Evolutionary conservation across 495 filamentous ascomycete species (phyloP), one percentile per base, ranked within the genome.

Genomic region (Cryomyces minteri): DNA sequence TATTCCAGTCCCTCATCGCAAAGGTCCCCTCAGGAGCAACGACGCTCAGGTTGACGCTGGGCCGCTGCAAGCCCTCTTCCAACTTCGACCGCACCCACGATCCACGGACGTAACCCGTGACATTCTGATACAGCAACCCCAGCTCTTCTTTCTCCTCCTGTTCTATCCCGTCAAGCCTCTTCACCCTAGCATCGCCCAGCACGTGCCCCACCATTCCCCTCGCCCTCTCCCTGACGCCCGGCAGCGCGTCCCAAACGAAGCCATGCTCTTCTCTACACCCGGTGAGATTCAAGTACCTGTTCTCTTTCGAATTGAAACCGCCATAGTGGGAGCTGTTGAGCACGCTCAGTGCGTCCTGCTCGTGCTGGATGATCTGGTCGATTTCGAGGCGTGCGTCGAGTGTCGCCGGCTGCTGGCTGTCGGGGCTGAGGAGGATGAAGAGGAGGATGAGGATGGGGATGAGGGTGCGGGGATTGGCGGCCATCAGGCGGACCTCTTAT

Each of bases 261-360:
- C 69, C 76, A 58, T 92, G 79, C 33, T 76, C 72, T 47, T 77
- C 64, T 43, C 80, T 70, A 25, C 88, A 73, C 3, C 87, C 87
- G 10, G 79, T 77, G 47, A 88, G 62, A 46, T 92, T 88, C 48
- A 92, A 63, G 67, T 77, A 88, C 49, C 64, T 65, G 25, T 42
- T 50, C 49, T 68, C 61, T 10, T 73, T 59, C 4, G 78, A 71
- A 45, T 77, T 59, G 48, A 90, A 83, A 58, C 83, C 82, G 45
- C 77, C 76, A 71, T 85, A 90, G 49, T 64, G 63, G 14, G 84
- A 80, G 49, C 66, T 71, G 54, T 84, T 84, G 28, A 94, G 64
- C 31, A 84, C 58, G 32, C 65, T 62, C 43, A 86, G 70, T 39
- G 74, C 73, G 48, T 72, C 60, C 46, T 68, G 66, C 56, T 86